These are phyloP conservation scores for Rugosomyces carneus DNA, from an alignment of 1,284 basidiomycete genomes.

Conservation along the genomic window DNA sequence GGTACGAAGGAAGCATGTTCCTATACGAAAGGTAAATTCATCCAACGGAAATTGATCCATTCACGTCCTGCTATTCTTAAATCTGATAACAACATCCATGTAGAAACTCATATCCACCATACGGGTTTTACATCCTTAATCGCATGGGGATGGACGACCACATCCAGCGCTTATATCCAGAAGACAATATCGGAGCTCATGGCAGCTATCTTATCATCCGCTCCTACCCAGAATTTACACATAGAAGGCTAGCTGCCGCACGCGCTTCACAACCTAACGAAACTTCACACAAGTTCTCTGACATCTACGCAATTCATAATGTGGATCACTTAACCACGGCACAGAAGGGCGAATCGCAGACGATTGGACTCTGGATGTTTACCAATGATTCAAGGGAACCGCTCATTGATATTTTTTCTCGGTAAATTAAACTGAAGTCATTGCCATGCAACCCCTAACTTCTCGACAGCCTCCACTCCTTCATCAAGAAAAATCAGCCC, in stretches of 20 bases:
- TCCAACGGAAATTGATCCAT: neutral
- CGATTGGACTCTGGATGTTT: slow-evolving; percentile 78
- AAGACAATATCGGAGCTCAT: slow-evolving; percentile 67
- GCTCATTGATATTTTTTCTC: slow-evolving; percentile 60
- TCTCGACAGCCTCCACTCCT: slow-evolving; percentile 50
- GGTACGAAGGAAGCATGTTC: slow-evolving; percentile 86
- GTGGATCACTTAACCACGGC: slow-evolving; percentile 34
- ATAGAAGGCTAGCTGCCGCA: slow-evolving; percentile 39
- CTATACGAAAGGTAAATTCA: slow-evolving; percentile 70
- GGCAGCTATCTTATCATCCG: slow-evolving; percentile 71
- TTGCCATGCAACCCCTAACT: slow-evolving; percentile 3
- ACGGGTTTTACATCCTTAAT: slow-evolving; percentile 86
- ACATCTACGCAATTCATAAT: slow-evolving; percentile 36
- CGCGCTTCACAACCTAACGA: slow-evolving; percentile 28
- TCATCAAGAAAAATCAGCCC: slow-evolving; percentile 52
- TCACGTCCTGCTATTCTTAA: neutral
- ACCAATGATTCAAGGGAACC: slow-evolving; percentile 65
- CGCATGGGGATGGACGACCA: slow-evolving; percentile 84
- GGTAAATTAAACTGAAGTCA: slow-evolving; percentile 33
- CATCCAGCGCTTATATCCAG: slow-evolving; percentile 68
- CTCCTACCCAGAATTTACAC: slow-evolving; percentile 65
- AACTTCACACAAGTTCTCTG: slow-evolving; percentile 37
- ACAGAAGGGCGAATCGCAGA: slow-evolving; percentile 51
- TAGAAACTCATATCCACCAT: slow-evolving; percentile 68
- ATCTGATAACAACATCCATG: neutral